These are phyloP conservation scores for Fusarium sp. DNA, from an alignment of 2,329 filamentous ascomycete genomes.

Conservation along the genomic window DNA sequence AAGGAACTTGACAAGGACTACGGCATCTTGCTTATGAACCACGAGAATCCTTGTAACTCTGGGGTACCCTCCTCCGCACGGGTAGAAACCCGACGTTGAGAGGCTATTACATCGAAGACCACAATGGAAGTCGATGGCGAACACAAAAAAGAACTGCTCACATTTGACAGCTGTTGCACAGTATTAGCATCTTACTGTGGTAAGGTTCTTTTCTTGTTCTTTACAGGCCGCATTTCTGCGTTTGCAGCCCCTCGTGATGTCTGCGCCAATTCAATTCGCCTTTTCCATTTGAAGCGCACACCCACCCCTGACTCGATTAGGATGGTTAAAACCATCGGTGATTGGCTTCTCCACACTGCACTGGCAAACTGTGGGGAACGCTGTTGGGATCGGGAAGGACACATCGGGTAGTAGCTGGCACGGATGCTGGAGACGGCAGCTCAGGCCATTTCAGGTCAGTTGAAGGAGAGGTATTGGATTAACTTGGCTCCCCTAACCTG, in stretches of 20 bases:
- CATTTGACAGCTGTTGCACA: background rate
- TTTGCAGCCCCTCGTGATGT: conserved; percentile 45
- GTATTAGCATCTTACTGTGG: background rate
- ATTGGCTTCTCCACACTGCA: conserved; percentile 49
- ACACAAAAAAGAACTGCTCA: background rate
- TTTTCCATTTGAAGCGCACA: conserved; percentile 15
- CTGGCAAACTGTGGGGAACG: conserved; percentile 37
- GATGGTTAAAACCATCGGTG: conserved; percentile 21
- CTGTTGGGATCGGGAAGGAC: background rate
- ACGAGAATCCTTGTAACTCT: conserved; percentile 33
- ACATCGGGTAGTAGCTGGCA: too few species aligned
- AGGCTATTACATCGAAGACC: background rate
- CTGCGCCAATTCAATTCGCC: too few species aligned
- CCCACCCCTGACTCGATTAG: conserved; percentile 44
- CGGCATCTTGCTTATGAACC: conserved; percentile 35
- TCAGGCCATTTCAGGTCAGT: conserved; percentile 23
- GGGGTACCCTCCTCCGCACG: conserved; percentile 40
- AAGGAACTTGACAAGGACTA: conserved; percentile 33
- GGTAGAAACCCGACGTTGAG: conserved; percentile 6
- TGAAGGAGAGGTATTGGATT: conserved; percentile 3
- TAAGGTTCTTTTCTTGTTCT: background rate
- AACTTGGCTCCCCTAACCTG: too few species aligned
- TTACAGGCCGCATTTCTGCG: conserved; percentile 43
- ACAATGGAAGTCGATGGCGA: conserved; percentile 17
- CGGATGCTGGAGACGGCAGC: conserved; percentile 36